A percentile compares a stretch with the other conserved stretches of the same genome.
Evolutionary conservation across 2,329 filamentous ascomycete genomes (phyloP).

Genomic region (Fusarium globosum): DNA sequence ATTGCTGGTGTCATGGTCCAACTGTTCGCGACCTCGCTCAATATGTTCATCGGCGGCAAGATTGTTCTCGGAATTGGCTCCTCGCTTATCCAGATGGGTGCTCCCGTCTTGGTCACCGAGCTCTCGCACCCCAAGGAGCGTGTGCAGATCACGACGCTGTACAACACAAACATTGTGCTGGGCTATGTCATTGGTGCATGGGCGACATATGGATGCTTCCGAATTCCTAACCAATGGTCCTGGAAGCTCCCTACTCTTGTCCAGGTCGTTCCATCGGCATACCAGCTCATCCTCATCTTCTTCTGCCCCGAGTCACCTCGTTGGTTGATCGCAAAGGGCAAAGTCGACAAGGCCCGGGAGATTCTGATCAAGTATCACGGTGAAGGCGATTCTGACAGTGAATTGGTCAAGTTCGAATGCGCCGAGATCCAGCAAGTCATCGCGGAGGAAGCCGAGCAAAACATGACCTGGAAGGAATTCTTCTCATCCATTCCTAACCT

Average conservation of each 20-base stretch:
- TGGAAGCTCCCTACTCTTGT: conserved; percentile 58
- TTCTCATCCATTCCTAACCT: conserved; percentile 53
- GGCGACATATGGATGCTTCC: conserved; percentile 42
- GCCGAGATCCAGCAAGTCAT: conserved; percentile 62
- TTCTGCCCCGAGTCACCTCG: conserved; percentile 70
- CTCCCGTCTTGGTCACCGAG: conserved; percentile 57
- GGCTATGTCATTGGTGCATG: conserved; percentile 39
- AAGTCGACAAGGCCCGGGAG: conserved; percentile 59
- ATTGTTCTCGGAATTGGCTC: conserved; percentile 52
- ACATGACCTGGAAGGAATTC: conserved; percentile 57
- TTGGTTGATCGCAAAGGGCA: conserved; percentile 65
- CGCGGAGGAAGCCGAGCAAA: conserved; percentile 55
- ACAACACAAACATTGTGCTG: conserved; percentile 38
- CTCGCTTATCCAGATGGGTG: conserved; percentile 55
- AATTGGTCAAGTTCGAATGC: conserved; percentile 60
- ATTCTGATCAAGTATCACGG: conserved; percentile 65
- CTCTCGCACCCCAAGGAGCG: conserved; percentile 54
- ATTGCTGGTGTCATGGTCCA: conserved; percentile 52
- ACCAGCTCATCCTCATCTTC: conserved; percentile 57
- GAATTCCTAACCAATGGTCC: conserved; percentile 32
- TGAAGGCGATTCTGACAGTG: conserved; percentile 56
- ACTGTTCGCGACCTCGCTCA: conserved; percentile 50
- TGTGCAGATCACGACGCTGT: conserved; percentile 37
- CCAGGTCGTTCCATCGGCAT: conserved; percentile 58
- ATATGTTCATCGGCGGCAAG: conserved; percentile 54